Evolutionary conservation across 139 green algal species (phyloP).

Genomic region (Nannochloris sp.): DNA sequence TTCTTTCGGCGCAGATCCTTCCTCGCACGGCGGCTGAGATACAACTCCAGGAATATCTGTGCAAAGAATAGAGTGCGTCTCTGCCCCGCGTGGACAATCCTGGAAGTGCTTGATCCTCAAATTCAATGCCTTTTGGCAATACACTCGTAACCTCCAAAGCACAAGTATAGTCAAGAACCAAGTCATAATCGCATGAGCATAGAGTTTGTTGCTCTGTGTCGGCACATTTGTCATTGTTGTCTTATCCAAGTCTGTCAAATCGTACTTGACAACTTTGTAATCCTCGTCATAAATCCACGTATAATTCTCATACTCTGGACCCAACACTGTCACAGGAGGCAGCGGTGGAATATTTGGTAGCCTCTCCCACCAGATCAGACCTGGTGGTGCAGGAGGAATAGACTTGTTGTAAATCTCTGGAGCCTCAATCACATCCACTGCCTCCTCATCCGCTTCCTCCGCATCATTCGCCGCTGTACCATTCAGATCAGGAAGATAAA

Average conservation of each 20-base stretch:
- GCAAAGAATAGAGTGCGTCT: background rate
- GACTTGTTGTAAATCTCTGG: conserved; percentile 29
- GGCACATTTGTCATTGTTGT: conserved; percentile 7
- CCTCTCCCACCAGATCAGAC: conserved; percentile 41
- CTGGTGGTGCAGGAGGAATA: conserved; percentile 21
- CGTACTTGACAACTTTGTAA: conserved; percentile 3
- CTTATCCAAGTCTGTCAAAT: conserved; percentile 10
- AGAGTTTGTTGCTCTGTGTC: background rate
- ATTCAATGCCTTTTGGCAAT: background rate
- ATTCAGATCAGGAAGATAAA: background rate
- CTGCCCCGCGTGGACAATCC: background rate
- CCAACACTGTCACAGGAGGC: background rate
- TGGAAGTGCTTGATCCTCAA: background rate
- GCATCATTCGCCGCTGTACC: background rate
- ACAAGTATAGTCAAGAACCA: background rate
- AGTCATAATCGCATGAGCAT: conserved; percentile 3
- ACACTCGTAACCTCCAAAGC: background rate
- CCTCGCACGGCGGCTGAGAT: background rate
- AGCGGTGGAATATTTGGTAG: conserved; percentile 8
- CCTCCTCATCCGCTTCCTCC: background rate
- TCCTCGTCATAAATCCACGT: conserved; percentile 1
- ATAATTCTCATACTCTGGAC: background rate
- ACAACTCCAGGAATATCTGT: conserved; percentile 4
- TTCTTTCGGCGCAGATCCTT: too few relatives aligned
- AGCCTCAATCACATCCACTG: background rate